These are phyloP conservation scores for Fibroporia radiculosa DNA, from an alignment of 768 basidiomycete genomes.

Conservation along the genomic window DNA sequence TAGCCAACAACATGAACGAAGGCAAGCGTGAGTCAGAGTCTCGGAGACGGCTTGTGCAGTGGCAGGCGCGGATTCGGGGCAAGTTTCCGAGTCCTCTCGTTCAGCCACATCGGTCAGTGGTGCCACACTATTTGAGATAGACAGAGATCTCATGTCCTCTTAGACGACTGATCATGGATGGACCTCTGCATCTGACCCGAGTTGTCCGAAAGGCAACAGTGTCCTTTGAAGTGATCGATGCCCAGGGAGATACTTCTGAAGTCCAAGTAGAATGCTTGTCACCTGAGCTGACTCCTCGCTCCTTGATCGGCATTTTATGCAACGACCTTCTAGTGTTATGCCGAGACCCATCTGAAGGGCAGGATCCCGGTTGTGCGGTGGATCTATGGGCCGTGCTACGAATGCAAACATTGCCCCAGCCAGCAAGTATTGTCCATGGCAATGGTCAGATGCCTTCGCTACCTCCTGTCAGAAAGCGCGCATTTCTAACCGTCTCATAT, in stretches of 20 bases:
- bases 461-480: neutral
- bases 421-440: slow-evolving; percentile 84
- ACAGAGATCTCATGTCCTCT: neutral
- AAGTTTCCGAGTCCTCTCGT: slow-evolving; percentile 96
- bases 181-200: slow-evolving; percentile 75
- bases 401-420: slow-evolving; percentile 90
- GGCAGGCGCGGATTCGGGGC: slow-evolving; percentile 84
- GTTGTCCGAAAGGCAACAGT: slow-evolving; percentile 82
- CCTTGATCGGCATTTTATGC: slow-evolving; percentile 77
- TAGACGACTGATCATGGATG: slow-evolving; percentile 92
- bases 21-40: slow-evolving; percentile 95
- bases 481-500: slow-evolving; percentile 4
- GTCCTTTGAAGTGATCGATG: slow-evolving; percentile 72
- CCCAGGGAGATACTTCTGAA: slow-evolving; percentile 68
- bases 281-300: slow-evolving; percentile 75
- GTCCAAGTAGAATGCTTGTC: slow-evolving; percentile 89
- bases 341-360: slow-evolving; percentile 76
- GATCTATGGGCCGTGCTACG: slow-evolving; percentile 96
- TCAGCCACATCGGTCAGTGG: slow-evolving; percentile 83
- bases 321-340: slow-evolving; percentile 92
- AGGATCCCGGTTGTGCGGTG: slow-evolving; percentile 64
- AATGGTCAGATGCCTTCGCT: slow-evolving; percentile 44
- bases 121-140: neutral
- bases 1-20: slow-evolving; percentile 97
- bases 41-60: slow-evolving; percentile 80